Conservation (phyloP, 139 green algal genomes). For the Tetraselmis chui region DNA sequence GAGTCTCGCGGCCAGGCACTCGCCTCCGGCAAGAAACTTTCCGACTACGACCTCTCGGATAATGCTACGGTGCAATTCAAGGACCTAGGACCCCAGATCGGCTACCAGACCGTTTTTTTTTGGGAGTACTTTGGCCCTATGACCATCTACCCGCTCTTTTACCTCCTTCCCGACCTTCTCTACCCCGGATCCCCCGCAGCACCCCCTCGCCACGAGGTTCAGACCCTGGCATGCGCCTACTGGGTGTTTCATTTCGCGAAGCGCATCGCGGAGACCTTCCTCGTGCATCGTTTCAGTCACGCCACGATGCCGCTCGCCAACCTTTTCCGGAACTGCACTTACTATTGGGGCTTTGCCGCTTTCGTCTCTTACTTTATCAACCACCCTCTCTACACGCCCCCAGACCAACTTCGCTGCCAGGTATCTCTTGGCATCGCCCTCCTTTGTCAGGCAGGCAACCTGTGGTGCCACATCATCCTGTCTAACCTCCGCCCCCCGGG, state of each 20-base stretch:
- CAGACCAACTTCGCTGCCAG: slow-evolving; percentile 25
- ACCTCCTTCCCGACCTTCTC: slow-evolving; percentile 62
- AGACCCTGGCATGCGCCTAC: slow-evolving; percentile 79
- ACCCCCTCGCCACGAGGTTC: slow-evolving; percentile 26
- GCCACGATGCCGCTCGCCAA: slow-evolving; percentile 96
- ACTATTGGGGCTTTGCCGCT: slow-evolving; percentile 90
- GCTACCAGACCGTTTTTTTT: slow-evolving; percentile 93
- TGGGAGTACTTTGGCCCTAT: slow-evolving; percentile 96
- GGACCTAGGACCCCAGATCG: slow-evolving; percentile 89
- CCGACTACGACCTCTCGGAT: slow-evolving; percentile 53
- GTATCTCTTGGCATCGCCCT: slow-evolving; percentile 45
- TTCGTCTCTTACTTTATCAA: slow-evolving; percentile 97
- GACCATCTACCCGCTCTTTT: slow-evolving; percentile 90
- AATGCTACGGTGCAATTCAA: slow-evolving; percentile 76
- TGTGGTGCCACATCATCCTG: slow-evolving; percentile 81
- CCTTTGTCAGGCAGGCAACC: slow-evolving; percentile 67
- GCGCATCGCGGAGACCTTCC: slow-evolving; percentile 90
- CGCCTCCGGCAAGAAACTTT: slow-evolving; percentile 47
- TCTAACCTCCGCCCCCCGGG: slow-evolving; percentile 65
- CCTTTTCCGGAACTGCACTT: slow-evolving; percentile 90
- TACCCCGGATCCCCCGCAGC: slow-evolving; percentile 60
- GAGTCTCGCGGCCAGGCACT: slow-evolving; percentile 53
- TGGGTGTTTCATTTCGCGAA: slow-evolving; percentile 95
- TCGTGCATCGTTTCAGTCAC: slow-evolving; percentile 89
- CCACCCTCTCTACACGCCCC: slow-evolving; percentile 90